Conservation (phyloP, 129 eudicot species). For the Pulicaria dysenterica region DNA sequence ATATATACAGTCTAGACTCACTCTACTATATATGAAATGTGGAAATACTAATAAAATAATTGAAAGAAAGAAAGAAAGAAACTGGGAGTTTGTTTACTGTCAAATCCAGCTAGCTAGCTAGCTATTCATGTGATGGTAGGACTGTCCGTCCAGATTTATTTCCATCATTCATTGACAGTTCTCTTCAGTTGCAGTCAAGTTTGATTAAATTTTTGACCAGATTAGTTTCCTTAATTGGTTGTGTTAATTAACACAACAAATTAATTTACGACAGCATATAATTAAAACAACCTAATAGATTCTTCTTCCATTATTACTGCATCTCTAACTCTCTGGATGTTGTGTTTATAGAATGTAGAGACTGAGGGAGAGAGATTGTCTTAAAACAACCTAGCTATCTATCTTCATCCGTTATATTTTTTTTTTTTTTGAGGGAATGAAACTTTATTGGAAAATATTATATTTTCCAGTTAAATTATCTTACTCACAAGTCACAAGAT, state of each 20-base stretch:
- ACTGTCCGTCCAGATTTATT: constrained; percentile 23
- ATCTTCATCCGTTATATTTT: background rate
- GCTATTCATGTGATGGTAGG: background rate
- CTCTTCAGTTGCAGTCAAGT: constrained; percentile 26
- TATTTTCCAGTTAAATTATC: no score
- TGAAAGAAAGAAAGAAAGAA: background rate
- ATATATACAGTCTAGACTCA: background rate
- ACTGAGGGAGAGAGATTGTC: background rate
- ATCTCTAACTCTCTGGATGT: no score
- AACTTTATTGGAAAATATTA: no score
- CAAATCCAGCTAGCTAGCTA: constrained; percentile 28
- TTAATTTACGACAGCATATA: no score
- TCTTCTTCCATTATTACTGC: background rate
- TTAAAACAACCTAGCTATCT: background rate
- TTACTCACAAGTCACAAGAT: no score
- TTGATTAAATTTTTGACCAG: constrained; percentile 6
- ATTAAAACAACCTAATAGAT: no score
- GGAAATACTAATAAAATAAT: background rate
- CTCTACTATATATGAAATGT: background rate
- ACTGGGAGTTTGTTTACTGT: constrained; percentile 40
- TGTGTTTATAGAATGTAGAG: background rate
- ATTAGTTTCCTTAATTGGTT: no score
- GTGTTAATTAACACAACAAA: no score
- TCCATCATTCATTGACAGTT: constrained; percentile 22
- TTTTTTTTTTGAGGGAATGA: background rate